Base-by-base conservation (phyloP, 2,329 filamentous ascomycete species). In the Fusarium ramigenum region DNA sequence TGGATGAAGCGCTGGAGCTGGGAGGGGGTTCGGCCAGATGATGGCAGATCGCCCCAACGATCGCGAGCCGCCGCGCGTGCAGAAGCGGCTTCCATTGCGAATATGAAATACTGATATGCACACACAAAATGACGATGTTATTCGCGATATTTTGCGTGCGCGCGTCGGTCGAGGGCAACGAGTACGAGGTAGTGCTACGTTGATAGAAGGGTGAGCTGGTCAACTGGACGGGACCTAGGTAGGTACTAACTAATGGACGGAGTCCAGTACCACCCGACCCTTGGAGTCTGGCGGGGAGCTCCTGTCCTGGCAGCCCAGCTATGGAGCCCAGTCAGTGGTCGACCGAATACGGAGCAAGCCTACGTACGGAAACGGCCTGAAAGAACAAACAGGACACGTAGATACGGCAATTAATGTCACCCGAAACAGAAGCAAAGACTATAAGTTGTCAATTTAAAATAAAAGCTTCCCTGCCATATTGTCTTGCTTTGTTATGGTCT, bases 1-100 rank as follows among this genome's bases (percentile, higher is more conserved):
- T 96, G 91, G 83, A 99, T 97, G 84, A 95, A 98, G 84, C 96
- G 93, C 85, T 97, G 95, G 69, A 99, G 90, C 81, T 95, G 94
- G 65, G 95, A 96, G 73, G 93, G 90, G 63, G 93, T 90, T 72
- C 93, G 91, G 81, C 93, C 91, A 46, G 71, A 69, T 81, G 91
- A 91, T 84, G 93, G 58, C 44, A 92, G 52, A 81, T 92, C 92
- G 84, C 91, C 91, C 89, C 96, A 98, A 83, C 95, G 95, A 87
- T 98, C 96, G 85, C 96, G 92, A 79, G 95, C 93, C 80, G 96
- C 96, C 87, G 97, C 97, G 82, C 96, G 93, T 84, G 95, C 95
- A 82, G 95, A 97, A 81, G 95, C 92, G 81, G 96, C 96, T 90
- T 98, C 96, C 96, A 98, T 93, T 75, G 34, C 39, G 43, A 57